Evolutionary conservation across 768 basidiomycete genomes (phyloP), one percentile per base, ranked within the genome.

Genomic region (Tubosaeta sp.): DNA sequence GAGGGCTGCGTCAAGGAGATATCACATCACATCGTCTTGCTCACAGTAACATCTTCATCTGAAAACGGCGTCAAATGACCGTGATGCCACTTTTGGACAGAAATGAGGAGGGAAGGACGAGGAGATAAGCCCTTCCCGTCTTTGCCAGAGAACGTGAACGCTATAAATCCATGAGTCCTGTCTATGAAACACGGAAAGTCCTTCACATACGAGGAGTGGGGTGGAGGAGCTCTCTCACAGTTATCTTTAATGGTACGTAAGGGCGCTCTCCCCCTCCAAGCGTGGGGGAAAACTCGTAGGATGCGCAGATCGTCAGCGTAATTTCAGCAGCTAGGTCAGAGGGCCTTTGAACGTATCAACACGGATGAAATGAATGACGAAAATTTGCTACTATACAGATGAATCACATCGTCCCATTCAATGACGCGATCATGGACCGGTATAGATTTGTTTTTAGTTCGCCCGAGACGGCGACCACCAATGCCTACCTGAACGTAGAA

Each of bases 401-500:
- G 11, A 16, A 59, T 51, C 26, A 17, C 26, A 14, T 60, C 54
- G 4, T 57, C 46, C 59, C 59, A 61, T 12, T 54, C 38, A 29
- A 61, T 48, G 25, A 47, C n/a, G 1, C 19, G 12, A 37, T 52
- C 46, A 19, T 43, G 19, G 19, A 51, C 43, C n/a, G 4, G 31
- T 8, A 50, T 10, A 4, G 52, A 35, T 42, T 45, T 54, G 10
- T 13, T 54, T 17, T 37, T 16, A 7, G 59, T 61, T 38, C 11
- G 37, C 44, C 45, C 50, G 19, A 31, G 2, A 13, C 14, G 31
- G 27, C 35, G 26, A 14, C 12, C 26, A 1, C 5, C 11, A 8
- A 53, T 37, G 42, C 54, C 19, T 9, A 61, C 34, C 7, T 46
- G 44, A 29, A 55, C 56, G 42, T 51, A 61, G 34, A 61, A 61